phyloP scores from a whole-genome alignment of 2,329 filamentous ascomycete species.

The Aureobasidium zeae region DNA sequence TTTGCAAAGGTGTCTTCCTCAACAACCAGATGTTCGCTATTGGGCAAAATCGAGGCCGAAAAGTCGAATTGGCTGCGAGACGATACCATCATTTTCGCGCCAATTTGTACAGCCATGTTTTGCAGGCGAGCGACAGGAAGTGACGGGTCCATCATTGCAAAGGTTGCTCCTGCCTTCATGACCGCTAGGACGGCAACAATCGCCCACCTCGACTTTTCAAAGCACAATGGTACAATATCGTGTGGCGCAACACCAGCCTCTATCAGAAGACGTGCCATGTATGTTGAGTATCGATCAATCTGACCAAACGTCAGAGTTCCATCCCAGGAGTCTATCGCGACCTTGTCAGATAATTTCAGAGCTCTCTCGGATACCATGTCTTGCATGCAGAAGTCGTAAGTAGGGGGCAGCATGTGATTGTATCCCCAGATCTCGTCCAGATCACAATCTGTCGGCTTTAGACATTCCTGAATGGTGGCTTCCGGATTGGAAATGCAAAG shows the following conservation, averaged over 20 bases:
- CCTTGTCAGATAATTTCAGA: conserved; percentile 18
- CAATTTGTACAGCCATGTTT: conserved; percentile 13
- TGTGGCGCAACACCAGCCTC: conserved; percentile 15
- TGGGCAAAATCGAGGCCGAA: conserved; percentile 18
- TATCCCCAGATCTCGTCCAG: conserved; percentile 20
- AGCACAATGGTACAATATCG: conserved; percentile 21
- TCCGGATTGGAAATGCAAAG: conserved; percentile 12
- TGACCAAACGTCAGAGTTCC: conserved; percentile 23
- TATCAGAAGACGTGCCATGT: conserved; percentile 18
- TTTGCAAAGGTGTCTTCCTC: conserved; percentile 14
- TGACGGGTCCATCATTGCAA: conserved; percentile 23
- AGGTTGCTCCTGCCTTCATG: conserved; percentile 27
- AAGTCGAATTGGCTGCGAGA: conserved; percentile 17
- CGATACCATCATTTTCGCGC: conserved; percentile 15
- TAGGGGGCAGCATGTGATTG: conserved; percentile 17
- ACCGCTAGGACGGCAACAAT: conserved; percentile 23
- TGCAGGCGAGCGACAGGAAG: conserved; percentile 22
- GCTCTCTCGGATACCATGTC: conserved; percentile 19
- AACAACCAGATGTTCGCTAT: conserved; percentile 13
- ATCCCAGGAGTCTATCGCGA: conserved; percentile 25
- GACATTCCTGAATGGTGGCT: conserved; percentile 23
- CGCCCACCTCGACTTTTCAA: conserved; percentile 25
- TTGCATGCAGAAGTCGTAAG: conserved; percentile 19
- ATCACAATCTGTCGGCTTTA: conserved; percentile 14
- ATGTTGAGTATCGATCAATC: conserved; percentile 20